Percentiles rank a stretch among this genome's conserved stretches.
phyloP scores from a whole-genome alignment of 148 eudicot species.

The Pharnaceum exiguum region DNA sequence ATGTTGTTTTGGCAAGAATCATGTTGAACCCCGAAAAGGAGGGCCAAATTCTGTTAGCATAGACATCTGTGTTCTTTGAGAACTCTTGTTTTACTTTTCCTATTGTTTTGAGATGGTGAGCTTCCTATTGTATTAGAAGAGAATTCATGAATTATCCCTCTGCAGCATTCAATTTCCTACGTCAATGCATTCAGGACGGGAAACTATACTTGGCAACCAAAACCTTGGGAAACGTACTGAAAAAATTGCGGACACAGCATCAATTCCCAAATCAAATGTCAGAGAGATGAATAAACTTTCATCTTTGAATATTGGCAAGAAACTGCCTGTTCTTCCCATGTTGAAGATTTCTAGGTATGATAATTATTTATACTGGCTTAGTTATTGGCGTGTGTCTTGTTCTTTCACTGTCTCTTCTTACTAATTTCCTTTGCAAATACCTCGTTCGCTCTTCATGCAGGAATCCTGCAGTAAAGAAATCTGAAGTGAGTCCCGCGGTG shows the following conservation, averaged over 20 bases:
- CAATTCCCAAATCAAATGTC: conserved; percentile 22
- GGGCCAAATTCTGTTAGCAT: too few species aligned
- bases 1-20: too few species aligned
- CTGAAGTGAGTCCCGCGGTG: conserved; percentile 12
- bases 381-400: not conserved
- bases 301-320: conserved; percentile 26
- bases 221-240: conserved; percentile 17
- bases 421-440: not conserved
- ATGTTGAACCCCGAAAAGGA: too few species aligned
- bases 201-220: conserved; percentile 24
- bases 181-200: conserved; percentile 18
- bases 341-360: conserved; percentile 25
- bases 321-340: conserved; percentile 16
- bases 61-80: too few species aligned
- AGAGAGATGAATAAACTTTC: conserved; percentile 26
- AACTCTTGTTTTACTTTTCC: too few species aligned
- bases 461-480: conserved; percentile 17
- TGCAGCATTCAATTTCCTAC: conserved; percentile 30
- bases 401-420: not conserved
- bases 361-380: not conserved
- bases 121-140: too few species aligned
- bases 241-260: conserved; percentile 20
- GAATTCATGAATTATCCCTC: too few species aligned
- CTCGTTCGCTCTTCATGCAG: conserved; percentile 13
- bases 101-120: too few species aligned